Evolutionary conservation across 345 rosid genomes (phyloP).

Genomic region (Eucalyptus curtisii): DNA sequence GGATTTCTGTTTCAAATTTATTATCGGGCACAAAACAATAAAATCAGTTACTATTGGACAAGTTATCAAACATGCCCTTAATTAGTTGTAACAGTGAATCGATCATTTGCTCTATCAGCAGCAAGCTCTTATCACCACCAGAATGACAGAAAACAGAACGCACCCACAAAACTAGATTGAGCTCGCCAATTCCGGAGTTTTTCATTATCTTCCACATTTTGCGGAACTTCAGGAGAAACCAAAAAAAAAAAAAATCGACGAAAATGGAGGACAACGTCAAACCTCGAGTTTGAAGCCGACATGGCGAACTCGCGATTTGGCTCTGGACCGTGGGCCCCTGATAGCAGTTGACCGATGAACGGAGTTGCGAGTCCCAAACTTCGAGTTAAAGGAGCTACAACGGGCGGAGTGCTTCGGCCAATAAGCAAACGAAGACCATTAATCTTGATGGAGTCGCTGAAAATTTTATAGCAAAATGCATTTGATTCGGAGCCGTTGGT

Average conservation of each 20-base stretch:
- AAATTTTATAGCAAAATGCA: background rate
- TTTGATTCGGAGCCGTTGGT: background rate
- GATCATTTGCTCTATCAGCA: background rate
- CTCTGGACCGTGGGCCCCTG: background rate
- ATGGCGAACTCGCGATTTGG: background rate
- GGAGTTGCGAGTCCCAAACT: background rate
- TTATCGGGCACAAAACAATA: too few species aligned
- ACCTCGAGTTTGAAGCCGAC: background rate
- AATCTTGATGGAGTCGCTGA: background rate
- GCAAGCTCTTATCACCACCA: background rate
- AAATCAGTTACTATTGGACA: too few species aligned
- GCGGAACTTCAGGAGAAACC: background rate
- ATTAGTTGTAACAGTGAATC: too few species aligned
- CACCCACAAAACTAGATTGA: background rate
- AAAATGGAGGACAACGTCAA: background rate
- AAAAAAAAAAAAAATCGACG: background rate
- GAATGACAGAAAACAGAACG: background rate
- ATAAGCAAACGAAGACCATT: background rate
- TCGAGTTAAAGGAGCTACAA: background rate
- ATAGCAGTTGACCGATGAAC: background rate
- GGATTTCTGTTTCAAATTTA: accelerated
- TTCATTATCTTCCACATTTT: background rate
- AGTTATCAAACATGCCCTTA: too few species aligned
- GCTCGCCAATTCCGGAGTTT: background rate
- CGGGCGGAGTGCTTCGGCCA: background rate